Evolutionary conservation across 768 basidiomycete genomes (phyloP), one percentile per base, ranked within the genome.

Genomic region (Lentinula lateritia): DNA sequence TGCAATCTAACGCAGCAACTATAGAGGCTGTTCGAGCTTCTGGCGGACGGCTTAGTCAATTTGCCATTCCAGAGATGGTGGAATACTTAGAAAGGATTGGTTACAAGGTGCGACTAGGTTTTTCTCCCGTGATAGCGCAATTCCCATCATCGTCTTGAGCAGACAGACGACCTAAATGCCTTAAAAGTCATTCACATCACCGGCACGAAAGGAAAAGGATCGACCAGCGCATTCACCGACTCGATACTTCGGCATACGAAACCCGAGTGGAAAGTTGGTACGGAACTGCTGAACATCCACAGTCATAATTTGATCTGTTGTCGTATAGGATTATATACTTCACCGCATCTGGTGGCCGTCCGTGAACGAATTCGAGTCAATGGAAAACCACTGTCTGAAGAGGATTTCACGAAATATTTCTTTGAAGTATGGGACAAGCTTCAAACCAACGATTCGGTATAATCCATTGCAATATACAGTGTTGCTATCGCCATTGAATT

Each of bases 201-300:
- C 8, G 96, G 96, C 3, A 98, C 97, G 4, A 99, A 99, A 75
- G 96, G 96, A 38, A 99, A 99, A 72, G 96, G 96, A 6, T 98
- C 96, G 3, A 95, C 97, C 1, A 93, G 92, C 65, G 96, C 97
- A 7, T 98, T 98, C 68, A 83, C 85, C 4, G 90, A 94, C 67
- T 92, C 90, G 9, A 87, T 98, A 58, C 77, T 98, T 54, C 84
- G 92, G n/a, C 80, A 83, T 62, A 74, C 81, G n/a, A 82, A 75
- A 65, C 89, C 95, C 6, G 75, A 80, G 2, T 92, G 88, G 79
- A 95, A 87, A 78, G 83, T 92, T 64, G 96, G 94, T 92, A 69
- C 65, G 86, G 68, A 15, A 46, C 60, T 50, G 60, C 55, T 15
- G 55, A 50, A 35, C 9, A 34, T 5, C 18, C 12, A 20, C 20